A percentile compares a stretch with the other conserved stretches of the same genome.
Evolutionary conservation across 305 asterid species (phyloP).

Genomic region (Caryopteris hybrid): DNA sequence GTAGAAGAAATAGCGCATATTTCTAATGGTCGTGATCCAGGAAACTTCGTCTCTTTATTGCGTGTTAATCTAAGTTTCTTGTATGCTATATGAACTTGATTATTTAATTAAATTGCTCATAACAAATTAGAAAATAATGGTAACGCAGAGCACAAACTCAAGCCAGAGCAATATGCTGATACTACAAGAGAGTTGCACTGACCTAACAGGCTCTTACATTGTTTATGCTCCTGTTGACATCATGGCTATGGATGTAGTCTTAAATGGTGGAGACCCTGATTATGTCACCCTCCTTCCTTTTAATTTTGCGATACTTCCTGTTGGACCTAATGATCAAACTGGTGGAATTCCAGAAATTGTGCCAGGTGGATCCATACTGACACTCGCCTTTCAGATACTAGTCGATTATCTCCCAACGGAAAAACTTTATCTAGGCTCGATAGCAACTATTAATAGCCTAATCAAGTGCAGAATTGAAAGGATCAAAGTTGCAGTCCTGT

Average conservation of each 20-base stretch:
- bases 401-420: constrained; percentile 93
- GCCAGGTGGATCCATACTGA: constrained; percentile 66
- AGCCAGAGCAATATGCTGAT: constrained; percentile 95
- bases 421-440: constrained; percentile 82
- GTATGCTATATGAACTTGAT: no score
- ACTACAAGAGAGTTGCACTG: constrained; percentile 84
- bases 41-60: constrained; percentile 74
- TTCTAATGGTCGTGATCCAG: constrained; percentile 91
- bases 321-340: constrained; percentile 36
- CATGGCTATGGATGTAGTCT: constrained; percentile 82
- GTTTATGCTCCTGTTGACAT: constrained; percentile 89
- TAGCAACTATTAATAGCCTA: constrained; percentile 89
- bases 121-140: not conserved
- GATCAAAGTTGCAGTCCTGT: constrained; percentile 69
- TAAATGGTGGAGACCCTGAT: constrained; percentile 92
- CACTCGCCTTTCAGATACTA: constrained; percentile 85
- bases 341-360: constrained; percentile 45
- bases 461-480: constrained; percentile 93
- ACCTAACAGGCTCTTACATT: constrained; percentile 74
- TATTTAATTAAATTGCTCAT: not conserved
- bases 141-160: constrained; percentile 63
- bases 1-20: constrained; percentile 98
- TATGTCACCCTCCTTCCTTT: constrained; percentile 91
- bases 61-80: constrained; percentile 66
- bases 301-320: constrained; percentile 88